Evolutionary conservation across 441 rosid species (phyloP).

Genomic region (Iberis amara): DNA sequence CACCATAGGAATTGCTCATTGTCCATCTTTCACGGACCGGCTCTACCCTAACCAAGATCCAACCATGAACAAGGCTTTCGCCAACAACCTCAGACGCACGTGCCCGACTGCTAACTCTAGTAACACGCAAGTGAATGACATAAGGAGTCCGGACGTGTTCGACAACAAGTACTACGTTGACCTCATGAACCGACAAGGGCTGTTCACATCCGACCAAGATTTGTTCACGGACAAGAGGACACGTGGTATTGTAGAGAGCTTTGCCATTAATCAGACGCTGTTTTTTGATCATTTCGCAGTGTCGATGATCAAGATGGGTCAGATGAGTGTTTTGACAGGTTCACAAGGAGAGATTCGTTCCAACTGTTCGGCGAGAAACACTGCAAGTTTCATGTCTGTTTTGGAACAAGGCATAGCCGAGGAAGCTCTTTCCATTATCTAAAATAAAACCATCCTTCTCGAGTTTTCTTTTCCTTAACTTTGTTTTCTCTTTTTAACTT

Average conservation of each 20-base stretch:
- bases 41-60: slow-evolving; percentile 77
- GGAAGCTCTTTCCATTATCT: slow-evolving; percentile 36
- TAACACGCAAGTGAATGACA: slow-evolving; percentile 48
- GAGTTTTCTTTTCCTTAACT: slow-evolving; percentile 1
- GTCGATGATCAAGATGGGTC: slow-evolving; percentile 73
- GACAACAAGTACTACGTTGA: slow-evolving; percentile 80
- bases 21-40: slow-evolving; percentile 46
- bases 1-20: slow-evolving; percentile 64
- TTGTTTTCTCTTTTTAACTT: neutral
- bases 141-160: slow-evolving; percentile 57
- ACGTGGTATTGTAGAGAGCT: slow-evolving; percentile 51
- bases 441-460: slow-evolving; percentile 2
- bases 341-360: slow-evolving; percentile 61
- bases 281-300: slow-evolving; percentile 58
- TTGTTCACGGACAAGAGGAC: slow-evolving; percentile 55
- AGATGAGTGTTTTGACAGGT: slow-evolving; percentile 56
- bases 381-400: slow-evolving; percentile 34
- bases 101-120: slow-evolving; percentile 45
- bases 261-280: slow-evolving; percentile 45
- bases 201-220: slow-evolving; percentile 86
- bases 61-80: slow-evolving; percentile 52
- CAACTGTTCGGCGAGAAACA: slow-evolving; percentile 59
- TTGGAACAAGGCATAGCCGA: slow-evolving; percentile 42
- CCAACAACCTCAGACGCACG: slow-evolving; percentile 41
- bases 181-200: slow-evolving; percentile 74